Conservation (phyloP, 306 rosid species). For the Senna siamea region DNA sequence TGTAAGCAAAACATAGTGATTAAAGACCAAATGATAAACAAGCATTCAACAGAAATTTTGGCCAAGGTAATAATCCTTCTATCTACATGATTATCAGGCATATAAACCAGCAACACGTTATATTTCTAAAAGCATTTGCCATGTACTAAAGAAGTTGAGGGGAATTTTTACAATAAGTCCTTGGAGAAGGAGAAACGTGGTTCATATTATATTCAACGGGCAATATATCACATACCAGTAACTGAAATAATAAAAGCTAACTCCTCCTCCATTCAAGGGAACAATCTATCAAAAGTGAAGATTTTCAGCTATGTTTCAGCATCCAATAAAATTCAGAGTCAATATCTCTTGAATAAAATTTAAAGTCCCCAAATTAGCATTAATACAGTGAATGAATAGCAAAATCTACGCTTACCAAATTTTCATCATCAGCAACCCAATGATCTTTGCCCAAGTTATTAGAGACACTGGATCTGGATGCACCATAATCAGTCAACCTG, state of each 20-base stretch:
- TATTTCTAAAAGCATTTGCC: background rate
- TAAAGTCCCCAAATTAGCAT: no score
- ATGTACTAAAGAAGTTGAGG: no score
- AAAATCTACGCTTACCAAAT: slow-evolving; percentile 56
- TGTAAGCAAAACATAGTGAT: background rate
- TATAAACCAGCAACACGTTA: background rate
- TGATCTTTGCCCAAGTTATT: slow-evolving; percentile 48
- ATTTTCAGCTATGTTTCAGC: background rate
- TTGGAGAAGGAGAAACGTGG: background rate
- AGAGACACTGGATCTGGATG: slow-evolving; percentile 45
- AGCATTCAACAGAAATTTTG: background rate
- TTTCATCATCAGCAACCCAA: slow-evolving; percentile 74
- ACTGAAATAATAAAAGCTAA: no score
- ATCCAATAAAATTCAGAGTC: slow-evolving; percentile 6
- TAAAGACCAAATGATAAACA: slow-evolving; percentile 13
- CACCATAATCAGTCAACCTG: slow-evolving; percentile 50
- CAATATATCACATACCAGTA: no score
- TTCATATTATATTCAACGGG: background rate
- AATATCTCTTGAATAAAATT: background rate
- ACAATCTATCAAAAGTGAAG: background rate
- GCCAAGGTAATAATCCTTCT: background rate
- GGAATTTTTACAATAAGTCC: background rate
- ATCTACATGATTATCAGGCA: background rate
- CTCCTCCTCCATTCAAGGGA: no score
- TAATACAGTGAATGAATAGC: slow-evolving; percentile 4